Base-by-base conservation (phyloP, 2,329 filamentous ascomycete species). In the Blastomyces gilchristii region DNA sequence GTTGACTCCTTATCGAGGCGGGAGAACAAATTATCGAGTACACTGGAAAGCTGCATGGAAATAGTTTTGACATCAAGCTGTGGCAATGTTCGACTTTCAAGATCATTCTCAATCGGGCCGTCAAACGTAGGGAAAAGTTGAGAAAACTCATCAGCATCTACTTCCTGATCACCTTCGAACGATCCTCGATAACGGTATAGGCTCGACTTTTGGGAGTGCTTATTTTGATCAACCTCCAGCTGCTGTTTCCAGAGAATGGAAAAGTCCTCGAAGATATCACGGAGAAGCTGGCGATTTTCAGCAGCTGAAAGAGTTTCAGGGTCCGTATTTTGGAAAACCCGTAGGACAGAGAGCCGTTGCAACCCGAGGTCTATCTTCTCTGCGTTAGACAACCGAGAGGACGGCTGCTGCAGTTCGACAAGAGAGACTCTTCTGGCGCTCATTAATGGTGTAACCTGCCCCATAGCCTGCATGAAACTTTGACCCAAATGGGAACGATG, bases 181-280 rank as follows among this genome's bases (percentile, higher is more conserved):
- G 86, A 87, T 41, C 92, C 93, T 66, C 86, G 85, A 77, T 94
- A 97, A 25, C 86, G 87, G 75, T 96, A 99, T 49, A 96, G 76
- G 66, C 89, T 91, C 5, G 84, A 85, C 65, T 88, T 89, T 37
- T 84, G 82, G 22, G 89, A 87, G 68, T 89, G 86, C 57, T 89
- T 84, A 69, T 87, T 85, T 69, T 90, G 88, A 67, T 97, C 92
- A 25, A 85, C 80, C 61, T 87, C 83, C 1, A 96, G 83, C 71
- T 88, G 87, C 60, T 84, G 82, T 68, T 85, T 89, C 92, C 93
- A 99, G 60, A 91, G 82, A 18, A 85, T 78, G 70, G 92, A 96
- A 70, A 95, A 87, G 18, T 79, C 80, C 61, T 89, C 84, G 65
- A 97, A 85, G 22, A 86, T 82, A 67, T 83, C 81, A 62, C 88